phyloP scores from a whole-genome alignment of 768 basidiomycete species.

The Gloeostereum incarnatum region DNA sequence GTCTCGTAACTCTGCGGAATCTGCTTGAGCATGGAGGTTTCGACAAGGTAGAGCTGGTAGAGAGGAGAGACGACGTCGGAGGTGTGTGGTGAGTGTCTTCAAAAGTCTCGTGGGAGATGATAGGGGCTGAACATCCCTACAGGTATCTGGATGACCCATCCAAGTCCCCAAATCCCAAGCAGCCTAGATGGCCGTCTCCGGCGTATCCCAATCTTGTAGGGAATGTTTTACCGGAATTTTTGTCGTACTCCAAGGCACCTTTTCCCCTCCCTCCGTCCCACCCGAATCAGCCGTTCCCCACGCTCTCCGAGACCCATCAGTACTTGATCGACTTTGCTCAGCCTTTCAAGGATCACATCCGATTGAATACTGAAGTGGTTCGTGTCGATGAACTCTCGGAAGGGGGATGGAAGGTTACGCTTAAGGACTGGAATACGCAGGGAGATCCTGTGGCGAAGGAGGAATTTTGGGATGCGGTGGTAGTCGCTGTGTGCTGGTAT shows the following conservation, averaged over 20 bases:
- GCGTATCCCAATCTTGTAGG: slow-evolving; percentile 40
- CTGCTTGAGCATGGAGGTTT: slow-evolving; percentile 29
- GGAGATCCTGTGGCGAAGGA: slow-evolving; percentile 14
- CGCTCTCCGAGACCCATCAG: slow-evolving; percentile 24
- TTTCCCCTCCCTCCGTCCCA: slow-evolving; percentile 21
- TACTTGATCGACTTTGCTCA: slow-evolving; percentile 26
- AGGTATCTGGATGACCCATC: slow-evolving; percentile 23
- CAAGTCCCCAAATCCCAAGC: neutral
- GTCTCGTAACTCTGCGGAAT: slow-evolving; percentile 41
- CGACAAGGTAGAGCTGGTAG: slow-evolving; percentile 33
- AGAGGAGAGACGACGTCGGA: slow-evolving; percentile 38
- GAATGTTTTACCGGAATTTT: slow-evolving; percentile 38
- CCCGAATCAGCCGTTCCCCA: slow-evolving; percentile 29
- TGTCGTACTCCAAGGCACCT: slow-evolving; percentile 25
- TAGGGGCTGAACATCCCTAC: too few species aligned
- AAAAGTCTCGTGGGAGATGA: neutral
- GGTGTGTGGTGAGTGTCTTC: slow-evolving; percentile 31
- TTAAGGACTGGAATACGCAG: slow-evolving; percentile 23
- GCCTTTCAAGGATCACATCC: slow-evolving; percentile 22
- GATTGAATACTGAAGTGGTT: slow-evolving; percentile 30
- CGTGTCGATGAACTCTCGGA: slow-evolving; percentile 23
- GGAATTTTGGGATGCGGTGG: slow-evolving; percentile 39
- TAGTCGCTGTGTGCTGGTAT: slow-evolving; percentile 34
- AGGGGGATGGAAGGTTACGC: slow-evolving; percentile 28
- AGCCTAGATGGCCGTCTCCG: slow-evolving; percentile 33